Percentiles rank a stretch among this genome's conserved stretches.
phyloP scores from a whole-genome alignment of 805 yeast genomes.

The Tetrapisispora fleetii region DNA sequence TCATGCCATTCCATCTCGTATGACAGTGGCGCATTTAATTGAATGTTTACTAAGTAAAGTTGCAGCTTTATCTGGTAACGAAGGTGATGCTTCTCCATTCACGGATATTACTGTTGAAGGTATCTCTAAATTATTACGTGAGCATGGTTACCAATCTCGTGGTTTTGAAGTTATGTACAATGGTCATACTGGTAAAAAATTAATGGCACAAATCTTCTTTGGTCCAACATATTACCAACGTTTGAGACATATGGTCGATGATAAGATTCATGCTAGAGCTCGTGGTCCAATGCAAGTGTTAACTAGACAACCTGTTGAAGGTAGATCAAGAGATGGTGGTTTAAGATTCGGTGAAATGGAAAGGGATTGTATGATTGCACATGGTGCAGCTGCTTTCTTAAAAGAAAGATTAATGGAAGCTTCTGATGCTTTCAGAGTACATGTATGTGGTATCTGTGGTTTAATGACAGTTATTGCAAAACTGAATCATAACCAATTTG shows the following conservation, averaged over 20 bases:
- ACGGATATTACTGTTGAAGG: slow-evolving; percentile 98
- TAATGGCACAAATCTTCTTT: slow-evolving; percentile 96
- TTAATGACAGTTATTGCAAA: slow-evolving; percentile 97
- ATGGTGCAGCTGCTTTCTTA: slow-evolving; percentile 97
- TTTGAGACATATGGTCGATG: slow-evolving; percentile 98
- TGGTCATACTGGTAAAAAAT: slow-evolving; percentile 96
- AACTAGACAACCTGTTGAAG: slow-evolving; percentile 98
- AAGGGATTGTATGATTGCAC: slow-evolving; percentile 99
- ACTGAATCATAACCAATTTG: slow-evolving; percentile 93
- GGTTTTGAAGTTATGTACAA: slow-evolving; percentile 98
- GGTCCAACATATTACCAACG: slow-evolving; percentile 99
- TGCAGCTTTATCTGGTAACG: slow-evolving; percentile 87
- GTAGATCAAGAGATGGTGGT: slow-evolving; percentile 99
- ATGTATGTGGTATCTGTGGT: slow-evolving; percentile 97
- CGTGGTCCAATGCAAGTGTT: slow-evolving; percentile 97
- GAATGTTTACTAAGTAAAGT: slow-evolving; percentile 96
- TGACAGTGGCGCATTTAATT: slow-evolving; percentile 99
- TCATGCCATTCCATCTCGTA: slow-evolving; percentile 99
- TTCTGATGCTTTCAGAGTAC: slow-evolving; percentile 97
- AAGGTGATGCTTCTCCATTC: slow-evolving; percentile 99
- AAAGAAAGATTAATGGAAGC: slow-evolving; percentile 98
- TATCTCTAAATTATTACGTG: slow-evolving; percentile 81
- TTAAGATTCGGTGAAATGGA: slow-evolving; percentile 99
- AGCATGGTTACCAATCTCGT: slow-evolving; percentile 94
- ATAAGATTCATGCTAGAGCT: slow-evolving; percentile 97